Evolutionary conservation across 495 filamentous ascomycete species (phyloP).

Genomic region (Usnea hakonensis): DNA sequence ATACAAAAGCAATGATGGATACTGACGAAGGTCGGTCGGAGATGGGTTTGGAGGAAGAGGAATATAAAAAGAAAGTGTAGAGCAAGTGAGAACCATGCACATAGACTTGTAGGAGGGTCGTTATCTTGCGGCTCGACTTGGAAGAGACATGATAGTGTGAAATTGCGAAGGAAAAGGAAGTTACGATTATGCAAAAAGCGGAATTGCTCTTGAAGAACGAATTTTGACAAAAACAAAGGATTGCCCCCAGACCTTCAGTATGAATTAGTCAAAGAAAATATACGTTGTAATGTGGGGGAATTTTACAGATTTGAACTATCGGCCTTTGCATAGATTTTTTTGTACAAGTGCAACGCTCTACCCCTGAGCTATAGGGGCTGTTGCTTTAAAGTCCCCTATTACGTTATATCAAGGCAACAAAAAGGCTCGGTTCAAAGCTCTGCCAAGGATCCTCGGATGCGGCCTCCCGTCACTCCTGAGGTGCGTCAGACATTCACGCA

Average conservation of each 20-base stretch:
- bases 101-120: not conserved
- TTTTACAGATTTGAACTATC: conserved; percentile 20
- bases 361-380: conserved; percentile 21
- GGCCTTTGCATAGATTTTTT: conserved; percentile 18
- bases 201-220: no score
- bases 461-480: no score
- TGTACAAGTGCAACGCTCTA: conserved; percentile 24
- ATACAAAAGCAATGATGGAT: not conserved
- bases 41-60: not conserved
- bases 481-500: no score
- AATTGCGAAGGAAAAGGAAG: not conserved
- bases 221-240: not conserved
- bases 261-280: not conserved
- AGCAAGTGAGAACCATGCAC: not conserved
- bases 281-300: not conserved
- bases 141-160: not conserved
- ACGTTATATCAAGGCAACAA: no score
- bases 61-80: not conserved
- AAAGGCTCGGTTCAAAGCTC: no score
- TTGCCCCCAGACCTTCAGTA: not conserved
- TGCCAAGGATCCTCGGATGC: no score
- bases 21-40: not conserved
- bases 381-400: not conserved
- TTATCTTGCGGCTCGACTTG: not conserved
- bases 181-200: no score